Evolutionary conservation across 768 basidiomycete genomes (phyloP), one percentile per base, ranked within the genome.

Genomic region (Mycena filopes): DNA sequence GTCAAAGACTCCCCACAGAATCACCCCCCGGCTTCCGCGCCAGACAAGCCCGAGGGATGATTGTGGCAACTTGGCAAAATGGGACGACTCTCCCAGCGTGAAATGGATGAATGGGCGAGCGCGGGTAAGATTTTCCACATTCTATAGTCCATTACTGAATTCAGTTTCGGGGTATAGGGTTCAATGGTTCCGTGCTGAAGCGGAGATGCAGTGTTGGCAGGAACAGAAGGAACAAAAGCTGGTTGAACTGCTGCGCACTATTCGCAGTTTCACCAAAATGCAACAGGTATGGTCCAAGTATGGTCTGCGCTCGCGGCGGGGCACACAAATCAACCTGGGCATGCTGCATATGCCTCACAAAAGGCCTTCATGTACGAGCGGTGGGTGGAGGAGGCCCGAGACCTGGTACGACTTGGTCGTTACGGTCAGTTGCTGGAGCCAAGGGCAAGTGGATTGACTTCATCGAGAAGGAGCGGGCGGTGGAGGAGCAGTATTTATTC

Each of bases 181-280:
- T 3, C 73, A 74, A 41, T 76, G 72, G 72, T 76, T 75, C 56
- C 65, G 72, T 7, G 74, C 73, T 5, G 71, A 73, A 42, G 74
- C 75, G 0, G 74, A 76, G 36, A 74, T 74, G 73, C 51, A 69
- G 10, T 63, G 74, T 4, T 75, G 72, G 73, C 71, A 67, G 47
- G 75, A 76, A 31, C 70, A 76, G 43, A 65, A 67, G 55, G 73
- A 75, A 42, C 53, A 59, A 7, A 69, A 69, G 40, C 71, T 71
- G 5, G 70, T 67, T 3, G 72, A 76, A 0, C 73, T 72, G 51
- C 45, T 70, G n/a, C 70, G 71, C 3, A 72, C 66, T 43, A 71
- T 70, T 28, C 59, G 58, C 11, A 41, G 42, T 40, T 74, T 71
- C 23, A 31, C 41, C 10, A 67, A 33, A 13, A 65, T 70, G 58